These are phyloP conservation scores for Patellifolia procumbens DNA, from an alignment of 179 eudicot genomes.

Conservation along the genomic window DNA sequence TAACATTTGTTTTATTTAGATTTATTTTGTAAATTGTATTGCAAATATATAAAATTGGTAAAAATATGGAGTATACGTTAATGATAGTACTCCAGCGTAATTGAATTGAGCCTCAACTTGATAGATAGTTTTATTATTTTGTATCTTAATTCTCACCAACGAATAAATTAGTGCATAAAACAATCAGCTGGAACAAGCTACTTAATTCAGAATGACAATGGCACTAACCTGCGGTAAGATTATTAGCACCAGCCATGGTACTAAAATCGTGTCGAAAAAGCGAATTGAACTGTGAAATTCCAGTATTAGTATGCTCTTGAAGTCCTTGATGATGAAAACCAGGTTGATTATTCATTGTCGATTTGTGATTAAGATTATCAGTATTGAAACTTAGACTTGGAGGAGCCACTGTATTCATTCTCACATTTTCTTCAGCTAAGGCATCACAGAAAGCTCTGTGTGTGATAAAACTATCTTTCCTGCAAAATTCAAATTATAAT, in stretches of 20 bases:
- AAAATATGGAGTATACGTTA: no score
- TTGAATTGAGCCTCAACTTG: no score
- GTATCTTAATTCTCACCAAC: no score
- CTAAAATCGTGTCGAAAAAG: constrained; percentile 41
- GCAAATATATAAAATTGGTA: no score
- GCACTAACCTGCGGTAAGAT: constrained; percentile 28
- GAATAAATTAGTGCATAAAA: no score
- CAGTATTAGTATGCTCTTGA: constrained; percentile 27
- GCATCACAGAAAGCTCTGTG: constrained; percentile 94
- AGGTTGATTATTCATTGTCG: constrained; percentile 21
- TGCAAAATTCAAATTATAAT: constrained; percentile 25
- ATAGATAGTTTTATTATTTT: no score
- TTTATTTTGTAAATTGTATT: no score
- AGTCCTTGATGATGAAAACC: constrained; percentile 36
- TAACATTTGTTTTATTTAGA: no score
- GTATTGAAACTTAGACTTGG: constrained; percentile 50
- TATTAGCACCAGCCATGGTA: constrained; percentile 31
- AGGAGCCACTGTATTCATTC: constrained; percentile 38
- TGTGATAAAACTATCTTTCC: constrained; percentile 92
- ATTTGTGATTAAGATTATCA: constrained; percentile 35
- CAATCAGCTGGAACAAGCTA: no score
- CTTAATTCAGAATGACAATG: neutral
- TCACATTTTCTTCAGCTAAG: constrained; percentile 70
- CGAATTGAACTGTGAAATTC: constrained; percentile 41
- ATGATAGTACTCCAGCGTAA: no score